Evolutionary conservation across 345 rosid species (phyloP).

Genomic region (Eucalyptus albens): DNA sequence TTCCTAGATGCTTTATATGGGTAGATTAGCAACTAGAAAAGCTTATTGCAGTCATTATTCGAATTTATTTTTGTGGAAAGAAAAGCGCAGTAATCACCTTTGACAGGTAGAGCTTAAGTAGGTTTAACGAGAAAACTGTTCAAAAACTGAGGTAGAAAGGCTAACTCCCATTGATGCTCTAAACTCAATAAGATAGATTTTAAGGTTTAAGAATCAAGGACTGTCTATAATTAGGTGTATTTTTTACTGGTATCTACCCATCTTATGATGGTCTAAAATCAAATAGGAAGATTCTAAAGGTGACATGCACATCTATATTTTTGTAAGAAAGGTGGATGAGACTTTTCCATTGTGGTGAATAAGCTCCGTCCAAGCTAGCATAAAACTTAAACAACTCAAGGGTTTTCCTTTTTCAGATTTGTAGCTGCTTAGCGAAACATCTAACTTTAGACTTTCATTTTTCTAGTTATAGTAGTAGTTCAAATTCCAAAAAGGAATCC

Average conservation of each 20-base stretch:
- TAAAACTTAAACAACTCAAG: background rate
- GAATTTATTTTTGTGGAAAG: background rate
- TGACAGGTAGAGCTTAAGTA: background rate
- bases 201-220: background rate
- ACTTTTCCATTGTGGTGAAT: background rate
- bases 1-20: background rate
- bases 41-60: fast-evolving
- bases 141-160: background rate
- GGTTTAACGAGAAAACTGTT: background rate
- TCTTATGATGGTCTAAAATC: background rate
- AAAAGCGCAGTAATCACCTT: background rate
- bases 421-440: background rate
- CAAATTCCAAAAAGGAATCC: too few species aligned
- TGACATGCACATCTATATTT: background rate
- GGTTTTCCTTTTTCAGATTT: background rate
- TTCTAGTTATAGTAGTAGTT: too few species aligned
- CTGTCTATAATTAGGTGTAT: background rate
- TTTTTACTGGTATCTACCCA: background rate
- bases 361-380: background rate
- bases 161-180: background rate
- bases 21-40: background rate
- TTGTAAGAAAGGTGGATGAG: background rate
- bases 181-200: background rate
- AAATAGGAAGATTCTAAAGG: background rate
- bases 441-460: background rate